Evolutionary conservation across 2,329 filamentous ascomycete species (phyloP).

Genomic region (Claviceps digitariae): DNA sequence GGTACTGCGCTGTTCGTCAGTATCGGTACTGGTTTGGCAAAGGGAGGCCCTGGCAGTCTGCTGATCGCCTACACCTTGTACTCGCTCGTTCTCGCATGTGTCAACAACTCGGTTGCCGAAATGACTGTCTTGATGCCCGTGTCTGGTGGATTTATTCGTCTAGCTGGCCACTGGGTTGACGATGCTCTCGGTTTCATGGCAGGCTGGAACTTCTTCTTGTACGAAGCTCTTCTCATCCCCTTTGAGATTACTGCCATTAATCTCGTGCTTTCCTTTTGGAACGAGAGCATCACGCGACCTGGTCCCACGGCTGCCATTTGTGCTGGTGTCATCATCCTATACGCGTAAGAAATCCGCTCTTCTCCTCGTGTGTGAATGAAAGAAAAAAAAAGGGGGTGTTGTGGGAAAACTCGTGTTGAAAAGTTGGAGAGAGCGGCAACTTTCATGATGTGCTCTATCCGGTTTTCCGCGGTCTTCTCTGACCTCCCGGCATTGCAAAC

Average conservation of each 20-base stretch:
- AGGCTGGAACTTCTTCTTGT: slow-evolving; percentile 32
- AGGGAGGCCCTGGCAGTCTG: slow-evolving; percentile 33
- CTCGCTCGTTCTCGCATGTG: slow-evolving; percentile 39
- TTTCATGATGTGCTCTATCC: not conserved
- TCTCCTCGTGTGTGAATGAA: not conserved
- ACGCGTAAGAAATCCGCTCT: slow-evolving; percentile 32
- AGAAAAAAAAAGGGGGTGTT: not conserved
- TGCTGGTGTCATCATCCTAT: slow-evolving; percentile 38
- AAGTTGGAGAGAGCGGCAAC: not conserved
- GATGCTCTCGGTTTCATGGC: slow-evolving; percentile 46
- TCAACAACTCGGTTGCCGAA: slow-evolving; percentile 54
- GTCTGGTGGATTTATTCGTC: slow-evolving; percentile 48
- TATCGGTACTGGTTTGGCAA: slow-evolving; percentile 40
- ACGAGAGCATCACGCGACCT: slow-evolving; percentile 37
- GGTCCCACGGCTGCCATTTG: slow-evolving; percentile 54
- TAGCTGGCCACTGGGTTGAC: slow-evolving; percentile 52
- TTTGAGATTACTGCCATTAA: slow-evolving; percentile 30
- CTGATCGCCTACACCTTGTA: slow-evolving; percentile 47
- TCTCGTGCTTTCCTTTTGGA: slow-evolving; percentile 28
- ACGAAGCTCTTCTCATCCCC: slow-evolving; percentile 28
- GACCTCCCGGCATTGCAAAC: not conserved
- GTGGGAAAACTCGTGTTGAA: not conserved
- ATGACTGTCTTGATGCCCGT: slow-evolving; percentile 52
- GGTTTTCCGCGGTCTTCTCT: not conserved
- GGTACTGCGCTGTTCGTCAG: slow-evolving; percentile 47